A percentile compares a stretch with the other conserved stretches of the same genome.
Evolutionary conservation across 257 asterid species (phyloP).

Genomic region (Eucommia ulmoides): DNA sequence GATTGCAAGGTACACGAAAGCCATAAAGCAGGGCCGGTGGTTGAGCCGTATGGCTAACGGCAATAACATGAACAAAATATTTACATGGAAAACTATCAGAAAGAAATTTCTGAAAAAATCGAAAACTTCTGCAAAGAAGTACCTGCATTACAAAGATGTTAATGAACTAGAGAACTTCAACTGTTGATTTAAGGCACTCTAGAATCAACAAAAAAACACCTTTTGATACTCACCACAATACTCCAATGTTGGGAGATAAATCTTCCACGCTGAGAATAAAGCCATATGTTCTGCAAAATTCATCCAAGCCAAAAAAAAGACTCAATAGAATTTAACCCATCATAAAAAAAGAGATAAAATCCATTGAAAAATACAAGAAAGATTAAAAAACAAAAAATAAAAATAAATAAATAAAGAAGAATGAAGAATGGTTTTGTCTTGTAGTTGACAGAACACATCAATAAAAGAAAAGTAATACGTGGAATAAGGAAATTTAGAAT

Average conservation of each 20-base stretch:
- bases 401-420: too few species aligned
- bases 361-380: slow-evolving; percentile 8
- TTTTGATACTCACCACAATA: slow-evolving; percentile 67
- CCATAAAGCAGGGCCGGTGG: slow-evolving; percentile 90
- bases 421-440: background rate
- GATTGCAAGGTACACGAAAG: slow-evolving; percentile 75
- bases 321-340: slow-evolving; percentile 8
- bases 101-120: slow-evolving; percentile 91
- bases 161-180: slow-evolving; percentile 10
- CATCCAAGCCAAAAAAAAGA: slow-evolving; percentile 9
- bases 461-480: too few species aligned
- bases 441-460: too few species aligned
- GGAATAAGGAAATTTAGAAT: background rate
- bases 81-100: slow-evolving; percentile 85
- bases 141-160: slow-evolving; percentile 46
- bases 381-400: slow-evolving; percentile 7
- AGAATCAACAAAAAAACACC: slow-evolving; percentile 5
- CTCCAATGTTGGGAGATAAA: slow-evolving; percentile 94
- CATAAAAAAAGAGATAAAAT: slow-evolving; percentile 4
- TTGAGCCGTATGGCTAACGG: slow-evolving; percentile 84
- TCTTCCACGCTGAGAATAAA: slow-evolving; percentile 77
- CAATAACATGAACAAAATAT: slow-evolving; percentile 77
- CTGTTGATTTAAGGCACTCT: background rate
- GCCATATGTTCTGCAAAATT: slow-evolving; percentile 76
- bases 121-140: slow-evolving; percentile 96